phyloP scores from a whole-genome alignment of 106 monocot species.

The Posidonia australis region DNA sequence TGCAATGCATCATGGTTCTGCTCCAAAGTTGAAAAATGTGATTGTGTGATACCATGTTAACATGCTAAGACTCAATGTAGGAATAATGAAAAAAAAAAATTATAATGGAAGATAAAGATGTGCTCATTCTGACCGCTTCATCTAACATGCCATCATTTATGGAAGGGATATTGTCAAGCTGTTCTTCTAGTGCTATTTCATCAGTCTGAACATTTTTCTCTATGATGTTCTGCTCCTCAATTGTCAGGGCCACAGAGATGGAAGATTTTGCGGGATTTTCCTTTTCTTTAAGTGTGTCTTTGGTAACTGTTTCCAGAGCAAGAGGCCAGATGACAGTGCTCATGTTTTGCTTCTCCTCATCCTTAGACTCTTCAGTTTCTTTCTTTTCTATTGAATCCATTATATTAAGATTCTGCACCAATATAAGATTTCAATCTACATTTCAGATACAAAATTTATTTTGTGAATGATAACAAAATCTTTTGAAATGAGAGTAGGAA shows the following conservation, averaged over 20 bases:
- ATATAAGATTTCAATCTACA: neutral
- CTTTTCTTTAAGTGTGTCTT: neutral
- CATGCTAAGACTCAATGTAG: neutral
- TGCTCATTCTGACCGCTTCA: neutral
- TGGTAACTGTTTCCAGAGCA: neutral
- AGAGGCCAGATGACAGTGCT: neutral
- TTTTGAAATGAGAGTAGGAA: too few relatives aligned
- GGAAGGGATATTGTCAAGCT: neutral
- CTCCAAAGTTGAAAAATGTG: too few relatives aligned
- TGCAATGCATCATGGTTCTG: neutral
- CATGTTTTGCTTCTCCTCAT: neutral
- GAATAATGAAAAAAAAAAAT: neutral
- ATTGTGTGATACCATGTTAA: too few relatives aligned
- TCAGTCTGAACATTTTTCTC: neutral
- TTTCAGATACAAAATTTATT: neutral
- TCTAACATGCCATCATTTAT: neutral
- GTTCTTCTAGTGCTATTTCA: neutral
- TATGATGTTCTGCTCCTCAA: neutral
- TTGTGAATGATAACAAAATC: neutral
- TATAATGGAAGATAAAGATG: neutral
- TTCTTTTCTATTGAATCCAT: neutral
- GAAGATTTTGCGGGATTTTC: neutral
- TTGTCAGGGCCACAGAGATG: neutral
- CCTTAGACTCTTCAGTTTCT: neutral
- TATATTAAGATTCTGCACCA: neutral